Evolutionary conservation across 768 basidiomycete genomes (phyloP), one percentile per base, ranked within the genome.

Genomic region (Suillus occidentalis): DNA sequence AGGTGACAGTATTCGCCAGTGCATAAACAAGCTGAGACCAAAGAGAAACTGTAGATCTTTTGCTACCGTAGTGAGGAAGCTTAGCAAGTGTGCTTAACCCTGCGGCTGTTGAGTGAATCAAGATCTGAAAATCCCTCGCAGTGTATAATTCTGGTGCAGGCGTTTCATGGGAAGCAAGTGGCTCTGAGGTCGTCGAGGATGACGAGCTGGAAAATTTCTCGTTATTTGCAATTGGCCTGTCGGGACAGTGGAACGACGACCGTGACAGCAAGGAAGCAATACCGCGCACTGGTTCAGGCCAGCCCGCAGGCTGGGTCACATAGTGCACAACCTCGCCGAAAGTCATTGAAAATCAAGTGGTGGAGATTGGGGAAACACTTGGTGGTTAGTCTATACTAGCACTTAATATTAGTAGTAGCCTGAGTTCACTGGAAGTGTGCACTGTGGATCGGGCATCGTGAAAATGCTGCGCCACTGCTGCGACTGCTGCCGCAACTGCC

Each of bases 1-100:
- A 18, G 52, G 14, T 9, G 52, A 53, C 9, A 53, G 52, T 34
- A 16, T 34, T 53, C 0, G 18, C 52, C 31, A 53, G 31, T 9
- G 52, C 52, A 53, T 20, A 31, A 14, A 53, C 16, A 22, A 56
- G n/a, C 13, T 56, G 55, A 56, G 55, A 56, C 55, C 55, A 56
- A 36, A 56, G 10, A 20, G 53, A 34, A 55, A 55, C 20, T 12
- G 53, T 55, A n/a, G 53, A 34, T 31, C 53, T 55, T 20, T 34
- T 9, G 31, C 34, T 18, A 55, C 49, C 25, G 7, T 50, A 50
- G 13, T 50, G 25, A 14, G 50, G 28, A 31, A 52, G 25, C 14
- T 52, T 25, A 28, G 28, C 16, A 28, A 52, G 50, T 25, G 50
- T 14, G 49, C 13, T 28, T 28, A 50, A 50, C 2, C 25, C 49